Conservation (phyloP, 2,329 filamentous ascomycete genomes). For the Penicillium sp. region DNA sequence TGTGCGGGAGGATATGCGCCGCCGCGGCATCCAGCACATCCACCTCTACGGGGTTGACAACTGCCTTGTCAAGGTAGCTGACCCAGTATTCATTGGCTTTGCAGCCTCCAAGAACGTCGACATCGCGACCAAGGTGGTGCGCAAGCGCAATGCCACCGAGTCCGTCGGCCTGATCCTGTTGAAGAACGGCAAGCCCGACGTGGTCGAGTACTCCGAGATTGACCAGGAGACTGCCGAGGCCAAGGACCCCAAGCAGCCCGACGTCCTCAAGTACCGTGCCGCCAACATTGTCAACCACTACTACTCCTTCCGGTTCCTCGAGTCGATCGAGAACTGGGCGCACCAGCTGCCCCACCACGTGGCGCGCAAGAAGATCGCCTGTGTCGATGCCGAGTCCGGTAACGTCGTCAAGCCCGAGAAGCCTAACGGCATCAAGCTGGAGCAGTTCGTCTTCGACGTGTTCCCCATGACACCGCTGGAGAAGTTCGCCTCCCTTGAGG, state of each 20-base stretch:
- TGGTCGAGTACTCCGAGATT: constrained; percentile 98
- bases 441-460: constrained; percentile 98
- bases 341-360: constrained; percentile 90
- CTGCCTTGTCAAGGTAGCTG: constrained; percentile 97
- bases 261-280: constrained; percentile 88
- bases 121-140: constrained; percentile 98
- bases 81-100: constrained; percentile 94
- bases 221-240: constrained; percentile 85
- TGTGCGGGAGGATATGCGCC: constrained; percentile 81
- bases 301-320: constrained; percentile 91
- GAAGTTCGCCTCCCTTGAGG: constrained; percentile 94
- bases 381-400: constrained; percentile 71
- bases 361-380: constrained; percentile 97
- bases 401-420: constrained; percentile 85
- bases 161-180: constrained; percentile 90
- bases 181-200: constrained; percentile 94
- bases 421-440: constrained; percentile 97
- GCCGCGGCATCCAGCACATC: constrained; percentile 87
- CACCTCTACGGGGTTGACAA: constrained; percentile 99
- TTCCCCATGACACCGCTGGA: constrained; percentile 83
- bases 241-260: constrained; percentile 73
- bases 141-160: constrained; percentile 95
- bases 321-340: constrained; percentile 82
- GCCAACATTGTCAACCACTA: constrained; percentile 99
- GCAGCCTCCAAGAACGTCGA: constrained; percentile 82